Percentiles rank a stretch among this genome's conserved stretches.
Conservation (phyloP, 129 eudicot genomes). For the Helianthus annuus region HanXRQr2.0-SUNRISE NC_035445.2:76395049-76395548, state of each 20-base stretch:
- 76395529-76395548: no score
- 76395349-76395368: conserved; percentile 52
- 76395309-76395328: conserved; percentile 71
- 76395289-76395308: conserved; percentile 59
- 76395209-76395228: conserved; percentile 43
- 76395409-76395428: conserved; percentile 57
- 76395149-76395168: conserved; percentile 51
- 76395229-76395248: conserved; percentile 62
- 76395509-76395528: no score
- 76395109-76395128: conserved; percentile 43
- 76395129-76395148: conserved; percentile 45
- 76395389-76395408: conserved; percentile 76
- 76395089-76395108: conserved; percentile 79
- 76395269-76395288: conserved; percentile 60
- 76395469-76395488: neutral
- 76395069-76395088: conserved; percentile 63
- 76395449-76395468: neutral
- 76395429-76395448: conserved; percentile 16
- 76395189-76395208: conserved; percentile 32
- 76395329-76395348: conserved; percentile 59
- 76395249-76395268: conserved; percentile 62
- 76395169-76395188: conserved; percentile 22
- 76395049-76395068: conserved; percentile 55
- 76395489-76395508: no score
- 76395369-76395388: conserved; percentile 84